Conservation (phyloP, 2,329 filamentous ascomycete genomes). For the Hypomyces rosellus region DNA sequence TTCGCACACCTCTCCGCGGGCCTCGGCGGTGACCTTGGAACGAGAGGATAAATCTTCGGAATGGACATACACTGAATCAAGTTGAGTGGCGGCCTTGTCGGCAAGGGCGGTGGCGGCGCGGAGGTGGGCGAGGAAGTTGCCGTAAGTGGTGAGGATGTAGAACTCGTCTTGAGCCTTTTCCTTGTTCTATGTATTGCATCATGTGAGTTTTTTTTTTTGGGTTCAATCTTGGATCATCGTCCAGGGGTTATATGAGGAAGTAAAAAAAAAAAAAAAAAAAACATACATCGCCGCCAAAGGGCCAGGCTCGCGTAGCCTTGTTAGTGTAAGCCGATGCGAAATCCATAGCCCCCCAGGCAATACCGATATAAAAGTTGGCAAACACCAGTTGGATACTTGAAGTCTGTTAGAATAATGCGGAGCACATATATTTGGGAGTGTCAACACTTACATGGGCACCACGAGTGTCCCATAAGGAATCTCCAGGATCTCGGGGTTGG, state of each 20-base stretch:
- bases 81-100: slow-evolving; percentile 46
- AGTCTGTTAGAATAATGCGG: background rate
- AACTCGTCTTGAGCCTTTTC: slow-evolving; percentile 54
- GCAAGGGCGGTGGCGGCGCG: slow-evolving; percentile 53
- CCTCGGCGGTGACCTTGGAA: slow-evolving; percentile 38
- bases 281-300: slow-evolving; percentile 53
- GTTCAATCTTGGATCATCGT: background rate
- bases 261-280: background rate
- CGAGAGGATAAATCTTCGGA: slow-evolving; percentile 32
- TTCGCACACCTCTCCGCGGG: slow-evolving; percentile 56
- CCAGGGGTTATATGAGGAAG: too few species aligned
- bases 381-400: slow-evolving; percentile 57
- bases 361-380: slow-evolving; percentile 59
- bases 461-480: slow-evolving; percentile 53
- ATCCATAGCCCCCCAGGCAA: slow-evolving; percentile 51
- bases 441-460: slow-evolving; percentile 44
- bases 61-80: slow-evolving; percentile 40
- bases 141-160: slow-evolving; percentile 59
- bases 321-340: slow-evolving; percentile 51
- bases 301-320: slow-evolving; percentile 54
- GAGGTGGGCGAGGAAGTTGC: slow-evolving; percentile 56
- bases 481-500: slow-evolving; percentile 41
- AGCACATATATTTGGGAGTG: too few species aligned
- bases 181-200: slow-evolving; percentile 36
- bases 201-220: slow-evolving; percentile 5